A percentile compares a stretch with the other conserved stretches of the same genome.
These are phyloP conservation scores for Gilbertella persicaria DNA, from an alignment of 371 early-diverging fungal genomes.

Conservation along the genomic window DNA sequence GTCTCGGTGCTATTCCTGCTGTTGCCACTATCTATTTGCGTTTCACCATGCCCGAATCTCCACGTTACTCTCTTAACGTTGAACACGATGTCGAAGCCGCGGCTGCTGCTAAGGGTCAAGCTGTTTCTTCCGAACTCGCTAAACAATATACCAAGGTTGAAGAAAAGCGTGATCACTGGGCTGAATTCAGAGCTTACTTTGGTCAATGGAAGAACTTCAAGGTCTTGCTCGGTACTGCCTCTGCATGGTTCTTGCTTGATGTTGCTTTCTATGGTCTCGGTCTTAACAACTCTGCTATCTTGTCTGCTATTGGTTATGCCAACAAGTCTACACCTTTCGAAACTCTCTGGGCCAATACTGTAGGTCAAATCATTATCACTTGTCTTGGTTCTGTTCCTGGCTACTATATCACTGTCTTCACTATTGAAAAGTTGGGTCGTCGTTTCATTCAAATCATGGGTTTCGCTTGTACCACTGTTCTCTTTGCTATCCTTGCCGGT, in stretches of 20 bases:
- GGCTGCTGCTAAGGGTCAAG: conserved; percentile 54
- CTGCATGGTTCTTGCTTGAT: conserved; percentile 86
- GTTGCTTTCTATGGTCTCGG: conserved; percentile 89
- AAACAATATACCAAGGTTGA: conserved; percentile 48
- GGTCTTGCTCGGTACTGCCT: conserved; percentile 76
- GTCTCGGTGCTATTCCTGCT: conserved; percentile 86
- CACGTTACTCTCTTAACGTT: conserved; percentile 82
- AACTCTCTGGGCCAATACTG: conserved; percentile 60
- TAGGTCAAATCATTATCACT: conserved; percentile 84
- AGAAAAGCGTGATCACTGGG: conserved; percentile 52
- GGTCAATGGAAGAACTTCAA: conserved; percentile 76
- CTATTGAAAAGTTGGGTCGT: conserved; percentile 81
- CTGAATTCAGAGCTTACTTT: conserved; percentile 74
- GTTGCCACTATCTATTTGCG: conserved; percentile 84
- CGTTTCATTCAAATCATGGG: conserved; percentile 81
- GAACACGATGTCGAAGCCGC: conserved; percentile 70
- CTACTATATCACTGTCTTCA: conserved; percentile 81
- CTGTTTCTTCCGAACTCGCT: conserved; percentile 32
- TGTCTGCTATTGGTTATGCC: conserved; percentile 71
- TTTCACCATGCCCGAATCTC: conserved; percentile 92
- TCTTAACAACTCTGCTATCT: conserved; percentile 76
- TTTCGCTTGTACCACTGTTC: conserved; percentile 69
- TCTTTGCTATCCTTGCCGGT: conserved; percentile 77
- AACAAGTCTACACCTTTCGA: conserved; percentile 54
- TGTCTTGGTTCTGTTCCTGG: conserved; percentile 87